These are phyloP conservation scores for Arbutus unedo DNA, from an alignment of 148 eudicot genomes.

Conservation along the genomic window DNA sequence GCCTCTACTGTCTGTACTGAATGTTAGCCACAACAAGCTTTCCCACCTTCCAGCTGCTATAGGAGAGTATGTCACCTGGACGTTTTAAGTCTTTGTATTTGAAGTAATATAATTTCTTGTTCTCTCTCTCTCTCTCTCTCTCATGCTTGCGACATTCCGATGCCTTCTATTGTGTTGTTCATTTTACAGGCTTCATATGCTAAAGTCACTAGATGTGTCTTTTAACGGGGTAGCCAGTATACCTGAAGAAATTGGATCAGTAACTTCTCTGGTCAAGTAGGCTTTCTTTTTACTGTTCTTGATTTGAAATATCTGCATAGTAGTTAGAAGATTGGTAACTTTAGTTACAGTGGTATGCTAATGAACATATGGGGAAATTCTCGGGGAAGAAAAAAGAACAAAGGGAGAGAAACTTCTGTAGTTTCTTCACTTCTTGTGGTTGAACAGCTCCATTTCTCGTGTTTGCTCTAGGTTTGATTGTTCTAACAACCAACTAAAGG, in stretches of 20 bases:
- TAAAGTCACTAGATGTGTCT: slow-evolving; percentile 82
- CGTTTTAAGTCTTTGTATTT: slow-evolving; percentile 3
- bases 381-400: neutral
- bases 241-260: slow-evolving; percentile 86
- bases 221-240: slow-evolving; percentile 49
- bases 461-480: slow-evolving; percentile 72
- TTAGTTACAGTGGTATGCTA: neutral
- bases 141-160: neutral
- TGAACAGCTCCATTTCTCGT: slow-evolving; percentile 12
- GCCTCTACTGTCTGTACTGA: slow-evolving; percentile 60
- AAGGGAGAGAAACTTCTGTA: neutral
- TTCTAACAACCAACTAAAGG: slow-evolving; percentile 71
- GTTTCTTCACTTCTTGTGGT: neutral
- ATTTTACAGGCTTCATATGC: slow-evolving; percentile 56
- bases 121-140: slow-evolving; percentile 12
- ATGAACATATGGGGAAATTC: neutral
- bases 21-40: slow-evolving; percentile 91
- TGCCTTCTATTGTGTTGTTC: slow-evolving; percentile 12
- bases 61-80: slow-evolving; percentile 66
- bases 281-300: slow-evolving; percentile 18
- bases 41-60: slow-evolving; percentile 84
- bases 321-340: neutral
- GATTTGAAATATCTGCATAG: neutral
- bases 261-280: slow-evolving; percentile 86
- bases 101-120: neutral